Evolutionary conservation across 140 eudicot species (phyloP).

Genomic region (Ambrosia hybrid): DNA sequence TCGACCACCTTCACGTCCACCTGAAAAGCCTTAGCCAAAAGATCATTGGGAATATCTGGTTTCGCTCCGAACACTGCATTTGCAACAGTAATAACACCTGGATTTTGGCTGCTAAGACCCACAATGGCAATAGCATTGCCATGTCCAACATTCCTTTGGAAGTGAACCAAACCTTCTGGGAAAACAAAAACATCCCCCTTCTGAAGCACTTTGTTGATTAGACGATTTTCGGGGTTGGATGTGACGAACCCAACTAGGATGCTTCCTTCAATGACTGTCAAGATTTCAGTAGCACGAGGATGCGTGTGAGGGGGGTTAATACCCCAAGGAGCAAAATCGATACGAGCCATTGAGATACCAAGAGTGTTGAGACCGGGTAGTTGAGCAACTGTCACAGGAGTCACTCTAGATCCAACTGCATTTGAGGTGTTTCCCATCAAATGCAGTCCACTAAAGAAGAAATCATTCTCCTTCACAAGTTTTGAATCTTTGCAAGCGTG

Average conservation of each 20-base stretch:
- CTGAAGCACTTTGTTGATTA: slow-evolving; percentile 25
- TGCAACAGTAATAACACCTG: slow-evolving; percentile 24
- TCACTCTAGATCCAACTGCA: slow-evolving; percentile 26
- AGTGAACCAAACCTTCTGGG: slow-evolving; percentile 30
- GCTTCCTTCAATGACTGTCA: slow-evolving; percentile 25
- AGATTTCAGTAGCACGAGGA: slow-evolving; percentile 31
- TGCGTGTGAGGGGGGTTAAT: slow-evolving; percentile 34
- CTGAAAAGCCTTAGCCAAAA: slow-evolving; percentile 31
- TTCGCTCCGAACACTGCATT: slow-evolving; percentile 32
- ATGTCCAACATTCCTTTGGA: slow-evolving; percentile 26
- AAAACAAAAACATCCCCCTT: slow-evolving; percentile 33
- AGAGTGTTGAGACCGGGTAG: slow-evolving; percentile 34
- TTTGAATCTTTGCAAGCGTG: slow-evolving; percentile 30
- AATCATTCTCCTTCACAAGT: slow-evolving; percentile 24
- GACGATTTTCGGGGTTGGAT: slow-evolving; percentile 29
- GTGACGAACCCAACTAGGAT: slow-evolving; percentile 28
- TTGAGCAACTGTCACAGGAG: slow-evolving; percentile 20
- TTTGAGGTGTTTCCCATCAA: slow-evolving; percentile 34
- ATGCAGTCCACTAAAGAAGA: slow-evolving; percentile 33
- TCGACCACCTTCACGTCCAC: slow-evolving; percentile 20
- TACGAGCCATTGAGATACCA: slow-evolving; percentile 29
- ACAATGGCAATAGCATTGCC: slow-evolving; percentile 22
- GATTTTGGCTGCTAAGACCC: slow-evolving; percentile 30
- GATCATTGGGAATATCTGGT: slow-evolving; percentile 23
- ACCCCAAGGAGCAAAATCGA: slow-evolving; percentile 27